phyloP scores from a whole-genome alignment of 1,284 basidiomycete species.

The Leccinum fallax region DNA sequence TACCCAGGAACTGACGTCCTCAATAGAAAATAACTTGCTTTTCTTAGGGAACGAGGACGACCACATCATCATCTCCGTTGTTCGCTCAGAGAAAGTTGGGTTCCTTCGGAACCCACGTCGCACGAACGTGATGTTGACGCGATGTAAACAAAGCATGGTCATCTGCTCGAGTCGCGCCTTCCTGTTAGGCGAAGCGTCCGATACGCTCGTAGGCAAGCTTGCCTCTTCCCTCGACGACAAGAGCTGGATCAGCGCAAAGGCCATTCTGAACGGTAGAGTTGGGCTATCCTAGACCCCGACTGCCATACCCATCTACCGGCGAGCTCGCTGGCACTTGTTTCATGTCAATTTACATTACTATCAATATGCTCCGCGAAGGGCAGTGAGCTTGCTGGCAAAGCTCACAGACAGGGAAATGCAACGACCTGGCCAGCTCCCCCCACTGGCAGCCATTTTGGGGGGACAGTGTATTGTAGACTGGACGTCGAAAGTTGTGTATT shows the following conservation, averaged over 20 bases:
- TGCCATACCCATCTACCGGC: too few relatives aligned
- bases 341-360: neutral
- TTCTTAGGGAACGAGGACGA: constrained; percentile 42
- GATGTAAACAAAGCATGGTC: constrained; percentile 59
- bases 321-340: neutral
- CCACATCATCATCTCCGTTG: constrained; percentile 63
- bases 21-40: constrained; percentile 16
- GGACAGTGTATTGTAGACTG: neutral
- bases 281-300: neutral
- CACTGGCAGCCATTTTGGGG: neutral
- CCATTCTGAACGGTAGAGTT: constrained; percentile 4
- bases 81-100: constrained; percentile 48
- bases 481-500: constrained; percentile 5
- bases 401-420: neutral
- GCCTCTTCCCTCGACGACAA: constrained; percentile 38
- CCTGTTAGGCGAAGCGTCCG: constrained; percentile 38
- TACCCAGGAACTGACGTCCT: constrained; percentile 18
- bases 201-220: constrained; percentile 51
- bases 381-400: neutral
- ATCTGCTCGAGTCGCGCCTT: constrained; percentile 54
- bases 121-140: constrained; percentile 71
- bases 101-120: constrained; percentile 52
- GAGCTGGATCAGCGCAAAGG: constrained; percentile 40
- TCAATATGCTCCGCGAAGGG: neutral
- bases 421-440: neutral